A percentile compares a stretch with the other conserved stretches of the same genome.
These are phyloP conservation scores for Eimeria tenella DNA, from an alignment of 169 alveolate genomes.

Conservation along the genomic window DNA sequence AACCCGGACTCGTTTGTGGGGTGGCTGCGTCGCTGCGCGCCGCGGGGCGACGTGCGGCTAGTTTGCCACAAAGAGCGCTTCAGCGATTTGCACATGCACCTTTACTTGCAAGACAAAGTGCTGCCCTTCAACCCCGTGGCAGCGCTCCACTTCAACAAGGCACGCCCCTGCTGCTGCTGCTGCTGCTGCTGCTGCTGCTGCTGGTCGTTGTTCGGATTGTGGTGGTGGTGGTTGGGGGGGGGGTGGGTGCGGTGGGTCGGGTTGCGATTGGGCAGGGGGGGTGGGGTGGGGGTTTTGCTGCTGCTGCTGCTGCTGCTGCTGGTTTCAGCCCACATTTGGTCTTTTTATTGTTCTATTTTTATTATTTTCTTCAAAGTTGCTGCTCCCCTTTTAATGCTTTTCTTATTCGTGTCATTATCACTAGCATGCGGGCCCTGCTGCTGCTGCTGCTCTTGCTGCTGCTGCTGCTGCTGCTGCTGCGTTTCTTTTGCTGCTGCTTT, in stretches of 20 bases:
- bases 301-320: too few relatives aligned
- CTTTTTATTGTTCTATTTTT: neutral
- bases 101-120: constrained; percentile 54
- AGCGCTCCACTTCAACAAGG: constrained; percentile 71
- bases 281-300: too few relatives aligned
- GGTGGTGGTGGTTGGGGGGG: neutral
- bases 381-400: too few relatives aligned
- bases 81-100: constrained; percentile 69
- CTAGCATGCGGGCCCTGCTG: too few relatives aligned
- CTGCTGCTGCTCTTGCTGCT: too few relatives aligned
- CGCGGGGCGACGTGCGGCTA: constrained; percentile 57
- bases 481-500: too few relatives aligned
- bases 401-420: too few relatives aligned
- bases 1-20: constrained; percentile 46
- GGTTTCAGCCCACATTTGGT: too few relatives aligned
- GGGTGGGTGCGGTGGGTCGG: too few relatives aligned
- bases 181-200: neutral
- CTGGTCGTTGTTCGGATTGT: neutral
- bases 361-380: too few relatives aligned
- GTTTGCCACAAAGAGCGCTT: constrained; percentile 79
- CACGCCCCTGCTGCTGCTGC: neutral
- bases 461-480: too few relatives aligned
- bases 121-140: constrained; percentile 73
- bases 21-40: constrained; percentile 34
- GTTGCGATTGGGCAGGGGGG: too few relatives aligned